phyloP scores from a whole-genome alignment of 1,284 basidiomycete genomes.

The Apiotrichum laibachii region DNA sequence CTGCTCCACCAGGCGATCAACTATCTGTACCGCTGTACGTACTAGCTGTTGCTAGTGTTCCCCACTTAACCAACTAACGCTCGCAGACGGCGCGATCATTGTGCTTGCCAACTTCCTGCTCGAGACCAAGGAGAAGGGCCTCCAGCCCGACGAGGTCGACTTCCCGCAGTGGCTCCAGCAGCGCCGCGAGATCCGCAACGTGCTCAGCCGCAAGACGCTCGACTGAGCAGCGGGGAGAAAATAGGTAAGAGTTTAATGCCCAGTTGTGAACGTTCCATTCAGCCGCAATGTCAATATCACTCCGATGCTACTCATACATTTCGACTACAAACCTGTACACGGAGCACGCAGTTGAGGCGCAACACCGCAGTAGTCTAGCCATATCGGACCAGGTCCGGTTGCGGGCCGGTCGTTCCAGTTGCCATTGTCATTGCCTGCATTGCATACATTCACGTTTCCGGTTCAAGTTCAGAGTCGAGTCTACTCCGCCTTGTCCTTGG shows the following conservation, averaged over 20 bases:
- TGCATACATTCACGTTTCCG: too few relatives aligned
- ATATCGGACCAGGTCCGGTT: too few relatives aligned
- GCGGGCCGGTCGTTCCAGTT: too few relatives aligned
- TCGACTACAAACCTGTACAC: not conserved
- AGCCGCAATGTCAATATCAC: too few relatives aligned
- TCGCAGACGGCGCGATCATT: constrained; percentile 80
- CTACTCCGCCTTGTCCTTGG: constrained; percentile 16
- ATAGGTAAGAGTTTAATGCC: not conserved
- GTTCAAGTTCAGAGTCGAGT: too few relatives aligned
- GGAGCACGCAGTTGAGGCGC: too few relatives aligned
- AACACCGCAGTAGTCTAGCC: too few relatives aligned
- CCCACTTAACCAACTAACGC: not conserved
- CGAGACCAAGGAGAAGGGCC: constrained; percentile 59
- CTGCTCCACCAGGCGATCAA: constrained; percentile 73
- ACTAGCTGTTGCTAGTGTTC: too few relatives aligned
- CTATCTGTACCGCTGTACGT: constrained; percentile 63
- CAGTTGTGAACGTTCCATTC: not conserved
- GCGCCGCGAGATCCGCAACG: constrained; percentile 76
- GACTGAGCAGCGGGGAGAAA: constrained; percentile 54
- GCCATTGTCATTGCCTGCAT: too few relatives aligned
- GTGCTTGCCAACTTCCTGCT: constrained; percentile 95
- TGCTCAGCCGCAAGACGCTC: constrained; percentile 69
- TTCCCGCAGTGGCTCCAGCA: constrained; percentile 82
- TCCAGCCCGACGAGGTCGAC: constrained; percentile 49
- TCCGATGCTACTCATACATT: constrained; percentile 1